These are phyloP conservation scores for Geoglossum cookeanum DNA, from an alignment of 2,329 filamentous ascomycete species.

Conservation along the genomic window DNA sequence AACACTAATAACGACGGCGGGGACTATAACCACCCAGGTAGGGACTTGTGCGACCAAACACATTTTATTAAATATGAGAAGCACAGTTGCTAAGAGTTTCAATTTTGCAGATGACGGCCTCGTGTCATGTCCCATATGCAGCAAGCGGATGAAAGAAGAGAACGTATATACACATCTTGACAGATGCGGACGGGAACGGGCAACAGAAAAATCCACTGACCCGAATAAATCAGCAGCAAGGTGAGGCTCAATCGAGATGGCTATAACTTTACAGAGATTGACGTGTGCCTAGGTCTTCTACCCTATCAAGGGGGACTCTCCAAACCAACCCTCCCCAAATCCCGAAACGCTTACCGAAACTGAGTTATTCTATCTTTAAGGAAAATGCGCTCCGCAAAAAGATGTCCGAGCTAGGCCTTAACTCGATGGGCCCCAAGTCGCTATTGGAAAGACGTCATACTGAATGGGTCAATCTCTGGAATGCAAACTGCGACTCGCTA, in stretches of 20 bases:
- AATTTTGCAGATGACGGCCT: conserved; percentile 44
- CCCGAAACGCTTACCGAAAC: conserved; percentile 50
- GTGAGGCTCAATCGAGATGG: neutral
- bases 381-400: conserved; percentile 64
- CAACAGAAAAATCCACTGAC: neutral
- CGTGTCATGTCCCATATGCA: conserved; percentile 70
- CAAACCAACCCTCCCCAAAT: neutral
- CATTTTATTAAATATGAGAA: neutral
- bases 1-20: conserved; percentile 21
- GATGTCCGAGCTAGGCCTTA: conserved; percentile 60
- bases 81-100: neutral
- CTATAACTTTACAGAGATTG: neutral
- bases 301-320: neutral
- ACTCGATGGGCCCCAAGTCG: conserved; percentile 44
- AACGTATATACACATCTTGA: conserved; percentile 70
- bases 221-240: neutral
- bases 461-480: conserved; percentile 92
- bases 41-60: neutral
- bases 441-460: conserved; percentile 64
- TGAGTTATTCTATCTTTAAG: conserved; percentile 78
- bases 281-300: neutral
- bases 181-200: conserved; percentile 28
- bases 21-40: conserved; percentile 11
- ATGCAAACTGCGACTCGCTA: conserved; percentile 82
- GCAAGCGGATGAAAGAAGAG: conserved; percentile 56